Base-by-base conservation (phyloP, 1,284 basidiomycete genomes). In the Taiwanofungus camphoratus region DNA sequence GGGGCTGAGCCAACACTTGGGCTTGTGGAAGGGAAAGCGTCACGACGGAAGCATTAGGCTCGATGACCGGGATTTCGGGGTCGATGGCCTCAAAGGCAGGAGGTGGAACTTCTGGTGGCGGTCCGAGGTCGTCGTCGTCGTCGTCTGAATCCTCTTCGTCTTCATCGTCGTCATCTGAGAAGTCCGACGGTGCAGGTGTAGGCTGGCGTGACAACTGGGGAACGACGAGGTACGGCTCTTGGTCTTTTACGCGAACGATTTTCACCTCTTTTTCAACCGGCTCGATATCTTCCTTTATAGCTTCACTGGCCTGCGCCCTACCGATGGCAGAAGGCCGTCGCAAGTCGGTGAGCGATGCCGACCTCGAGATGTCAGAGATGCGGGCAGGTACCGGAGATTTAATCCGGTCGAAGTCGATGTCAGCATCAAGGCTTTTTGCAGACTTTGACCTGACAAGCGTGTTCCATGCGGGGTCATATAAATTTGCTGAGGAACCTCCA, bases 81-180 rank as follows among this genome's bases (percentile, higher is more conserved):
- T 52, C 50, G 39, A 49, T 31, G 32, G 46, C 48, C 39, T 52
- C 50, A 29, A 48, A 33, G 16, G 42, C 46, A 20, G 46, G 38
- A 13, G 42, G 42, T n/a, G n/a, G n/a, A 18, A 48, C 39, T 21
- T 48, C 42, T 1, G 41, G 46, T 21, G 36, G 24, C 2, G 36
- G 32, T 3, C 37, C 45, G 24, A 47, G 31, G n/a, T 36, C 45
- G 5, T 20, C n/a, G 3, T 47, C 45, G 13, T 39, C 27, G 2
- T 47, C 45, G 12, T 46, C 45, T n/a, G 11, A n/a, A 12, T 24
- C 21, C 13, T 4, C 21, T 1, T 43, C 37, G 12, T n/a, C 3
- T 6, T 37, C 35, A 8, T 24, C 34, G 21, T 34, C 41, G 31
- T 23, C 22, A 22, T 19, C 24, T 20, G 36, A 30, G 27, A 13